Base-by-base conservation (phyloP, 2,329 filamentous ascomycete genomes). In the Pseudogymnoascus sp. region DNA sequence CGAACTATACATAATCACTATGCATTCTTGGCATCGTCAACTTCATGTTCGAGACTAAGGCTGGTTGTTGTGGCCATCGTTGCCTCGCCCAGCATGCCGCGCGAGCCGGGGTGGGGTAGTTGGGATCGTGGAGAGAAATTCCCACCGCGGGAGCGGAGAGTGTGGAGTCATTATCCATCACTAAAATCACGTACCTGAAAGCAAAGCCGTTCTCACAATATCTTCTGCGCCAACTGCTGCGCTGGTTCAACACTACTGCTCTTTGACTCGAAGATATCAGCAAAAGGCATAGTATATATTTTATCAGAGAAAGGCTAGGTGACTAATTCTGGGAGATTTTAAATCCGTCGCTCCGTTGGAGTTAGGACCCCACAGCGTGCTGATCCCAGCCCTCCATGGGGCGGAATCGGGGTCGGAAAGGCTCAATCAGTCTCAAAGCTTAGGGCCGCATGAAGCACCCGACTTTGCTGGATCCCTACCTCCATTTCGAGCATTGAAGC, bases 71-170 rank as follows among this genome's bases (percentile, higher is more conserved):
- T 6, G 38, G 15, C 20, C 18, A 25, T 22, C 39, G 43, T 53
- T 33, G 25, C 18, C 43, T 53, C 25, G 25, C 3, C 43, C 25
- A 3, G 4, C 25, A 53, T 18, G 14, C 43, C 43, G 43, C n/a
- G 25, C 43, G 43, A 53, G n/a, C 43, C 43, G 43, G 43, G 22
- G 43, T 50, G 43, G 43, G 43, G 43, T 30, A 18, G 43, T 53
- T 53, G 43, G 43, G 43, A 25, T 53, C 43, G n/a, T 33, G 43
- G 43, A 30, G 43, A 30, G 43, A 53, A 53, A 53, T 53, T 30
- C 43, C 43, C 43, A 18, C 43, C 4, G 8, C 43, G 43, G 43
- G 43, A 53, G 43, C 25, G 43, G 25, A 53, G n/a, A 53, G 43
- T 53, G 43, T 4, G 25, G 43, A 50, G 43, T 50, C 43, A 12